A percentile compares a stretch with the other conserved stretches of the same genome.
phyloP scores from a whole-genome alignment of 2,329 filamentous ascomycete genomes.

The Phialocephala sp. region DNA sequence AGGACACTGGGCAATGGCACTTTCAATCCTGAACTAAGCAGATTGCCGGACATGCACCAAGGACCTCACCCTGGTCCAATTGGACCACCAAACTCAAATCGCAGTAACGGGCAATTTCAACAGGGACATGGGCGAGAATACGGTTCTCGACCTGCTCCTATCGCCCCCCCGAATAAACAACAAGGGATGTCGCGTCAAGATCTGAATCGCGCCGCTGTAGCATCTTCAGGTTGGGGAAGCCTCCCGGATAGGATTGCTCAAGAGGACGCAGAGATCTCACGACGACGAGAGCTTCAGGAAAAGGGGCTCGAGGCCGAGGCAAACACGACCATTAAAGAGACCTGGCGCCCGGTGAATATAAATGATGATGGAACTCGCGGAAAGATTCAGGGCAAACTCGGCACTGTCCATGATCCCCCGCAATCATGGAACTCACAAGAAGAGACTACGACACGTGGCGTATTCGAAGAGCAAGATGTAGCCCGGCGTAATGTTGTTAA shows the following conservation, averaged over 20 bases:
- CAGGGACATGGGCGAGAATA: conserved; percentile 40
- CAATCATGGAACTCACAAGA: conserved; percentile 27
- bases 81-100: conserved; percentile 41
- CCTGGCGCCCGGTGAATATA: conserved; percentile 40
- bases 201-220: conserved; percentile 28
- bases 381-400: conserved; percentile 33
- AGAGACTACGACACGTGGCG: conserved; percentile 25
- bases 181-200: conserved; percentile 25
- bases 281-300: conserved; percentile 35
- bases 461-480: conserved; percentile 35
- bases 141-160: conserved; percentile 40
- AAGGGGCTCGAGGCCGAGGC: conserved; percentile 33
- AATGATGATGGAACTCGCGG: conserved; percentile 41
- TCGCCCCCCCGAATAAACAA: conserved; percentile 41
- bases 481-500: conserved; percentile 29
- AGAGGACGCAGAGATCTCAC: conserved; percentile 37
- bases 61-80: conserved; percentile 43
- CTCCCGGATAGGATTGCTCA: conserved; percentile 37
- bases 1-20: conserved; percentile 79
- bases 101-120: conserved; percentile 37
- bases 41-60: conserved; percentile 43
- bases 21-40: conserved; percentile 67
- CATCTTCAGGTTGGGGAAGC: conserved; percentile 37
- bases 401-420: conserved; percentile 31
- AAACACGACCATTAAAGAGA: conserved; percentile 39